Percentiles rank a stretch among this genome's conserved stretches.
Conservation (phyloP, 495 filamentous ascomycete genomes). For the Lophium mytilinum region DNA sequence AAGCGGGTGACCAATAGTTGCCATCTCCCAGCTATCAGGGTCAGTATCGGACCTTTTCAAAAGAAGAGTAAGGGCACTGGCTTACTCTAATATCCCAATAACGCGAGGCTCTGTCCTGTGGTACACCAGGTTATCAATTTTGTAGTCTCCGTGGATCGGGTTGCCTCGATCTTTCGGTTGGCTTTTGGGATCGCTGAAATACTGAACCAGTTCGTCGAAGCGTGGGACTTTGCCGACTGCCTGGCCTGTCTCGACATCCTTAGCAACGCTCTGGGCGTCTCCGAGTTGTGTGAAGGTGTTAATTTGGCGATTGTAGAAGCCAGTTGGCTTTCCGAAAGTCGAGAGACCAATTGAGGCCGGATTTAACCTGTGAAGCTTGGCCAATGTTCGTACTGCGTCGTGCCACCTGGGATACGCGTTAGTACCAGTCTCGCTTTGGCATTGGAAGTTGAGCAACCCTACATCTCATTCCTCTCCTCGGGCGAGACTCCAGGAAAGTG, state of each 20-base stretch:
- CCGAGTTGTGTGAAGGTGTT: conserved; percentile 65
- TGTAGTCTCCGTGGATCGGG: conserved; percentile 85
- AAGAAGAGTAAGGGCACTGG: conserved; percentile 4
- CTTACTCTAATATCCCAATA: conserved; percentile 77
- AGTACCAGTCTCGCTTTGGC: neutral
- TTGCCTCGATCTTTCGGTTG: conserved; percentile 66
- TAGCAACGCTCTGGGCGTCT: conserved; percentile 56
- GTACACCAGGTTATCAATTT: conserved; percentile 90
- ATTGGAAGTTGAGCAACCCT: conserved; percentile 35
- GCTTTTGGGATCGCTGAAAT: conserved; percentile 53
- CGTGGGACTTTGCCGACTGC: conserved; percentile 71
- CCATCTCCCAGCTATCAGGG: conserved; percentile 74
- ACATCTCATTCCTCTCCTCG: conserved; percentile 58
- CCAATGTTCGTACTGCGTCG: conserved; percentile 68
- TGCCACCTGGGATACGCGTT: conserved; percentile 34
- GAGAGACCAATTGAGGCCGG: conserved; percentile 55
- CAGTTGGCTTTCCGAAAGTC: conserved; percentile 58
- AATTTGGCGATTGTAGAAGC: conserved; percentile 81
- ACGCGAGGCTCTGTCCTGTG: conserved; percentile 77
- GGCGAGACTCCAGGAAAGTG: conserved; percentile 60
- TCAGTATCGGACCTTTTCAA: conserved; percentile 8
- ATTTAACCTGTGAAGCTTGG: conserved; percentile 65
- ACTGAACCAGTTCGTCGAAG: conserved; percentile 62
- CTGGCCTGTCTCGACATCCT: conserved; percentile 64
- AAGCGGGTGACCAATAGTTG: conserved; percentile 84